Evolutionary conservation across 352 stramenopile species (phyloP).

Genomic region (Lagenidium sp.): DNA sequence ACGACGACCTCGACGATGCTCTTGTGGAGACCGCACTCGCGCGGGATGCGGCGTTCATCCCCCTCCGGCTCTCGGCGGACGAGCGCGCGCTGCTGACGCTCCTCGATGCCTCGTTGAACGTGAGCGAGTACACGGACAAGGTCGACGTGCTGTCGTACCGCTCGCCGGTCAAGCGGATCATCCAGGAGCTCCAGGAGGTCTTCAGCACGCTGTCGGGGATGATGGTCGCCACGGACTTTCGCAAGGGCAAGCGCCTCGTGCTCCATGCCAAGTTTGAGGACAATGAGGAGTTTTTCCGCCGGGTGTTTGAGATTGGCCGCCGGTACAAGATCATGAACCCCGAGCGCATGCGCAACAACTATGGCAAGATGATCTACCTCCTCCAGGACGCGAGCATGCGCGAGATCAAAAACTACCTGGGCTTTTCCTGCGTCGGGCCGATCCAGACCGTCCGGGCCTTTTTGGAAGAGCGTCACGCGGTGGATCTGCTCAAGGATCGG

Average conservation of each 20-base stretch:
- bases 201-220: constrained; percentile 59
- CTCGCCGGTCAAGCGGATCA: constrained; percentile 63
- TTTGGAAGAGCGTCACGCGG: constrained; percentile 47
- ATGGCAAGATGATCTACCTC: constrained; percentile 94
- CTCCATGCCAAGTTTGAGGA: constrained; percentile 53
- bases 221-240: constrained; percentile 55
- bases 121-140: constrained; percentile 92
- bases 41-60: constrained; percentile 44
- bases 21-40: constrained; percentile 7
- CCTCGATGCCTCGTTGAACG: constrained; percentile 73
- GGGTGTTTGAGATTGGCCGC: constrained; percentile 88
- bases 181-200: constrained; percentile 53
- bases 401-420: constrained; percentile 59
- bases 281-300: constrained; percentile 73
- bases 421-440: constrained; percentile 61
- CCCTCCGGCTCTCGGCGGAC: constrained; percentile 49
- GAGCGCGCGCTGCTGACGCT: constrained; percentile 73
- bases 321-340: constrained; percentile 95
- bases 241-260: constrained; percentile 43
- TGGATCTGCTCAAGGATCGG: constrained; percentile 68
- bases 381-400: constrained; percentile 85
- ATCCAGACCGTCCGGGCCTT: constrained; percentile 75
- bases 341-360: constrained; percentile 85
- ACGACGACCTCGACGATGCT: constrained; percentile 24
- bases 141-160: constrained; percentile 79